Evolutionary conservation across 495 filamentous ascomycete species (phyloP), one percentile per base, ranked within the genome.

Genomic region (Trichocladium uniseriatum): DNA sequence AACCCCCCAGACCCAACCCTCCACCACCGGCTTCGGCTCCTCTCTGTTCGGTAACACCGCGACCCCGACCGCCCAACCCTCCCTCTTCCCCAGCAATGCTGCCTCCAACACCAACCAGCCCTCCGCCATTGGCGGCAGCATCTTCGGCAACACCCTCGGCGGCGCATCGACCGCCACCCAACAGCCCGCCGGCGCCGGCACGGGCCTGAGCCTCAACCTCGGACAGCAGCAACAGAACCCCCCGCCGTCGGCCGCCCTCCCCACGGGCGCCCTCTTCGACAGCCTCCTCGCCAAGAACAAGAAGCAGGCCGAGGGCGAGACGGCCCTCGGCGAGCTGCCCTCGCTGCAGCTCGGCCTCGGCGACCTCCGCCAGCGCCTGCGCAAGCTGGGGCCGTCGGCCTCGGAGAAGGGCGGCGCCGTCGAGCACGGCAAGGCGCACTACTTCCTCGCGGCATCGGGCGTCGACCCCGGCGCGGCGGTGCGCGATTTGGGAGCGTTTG

Each of bases 371-470:
- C 81, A 89, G 56, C 85, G 84, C 52, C 84, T 91, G 32, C 79
- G 81, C 61, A 83, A 89, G 62, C 71, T 96, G 15, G 87, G 85
- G 27, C 65, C 72, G n/a, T 59, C 76, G 55, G 31, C 31, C 5
- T 4, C 31, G 5, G 31, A 32, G 9, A 58, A 70, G 60, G 59
- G 71, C 59, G 67, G 66, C 37, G 62, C 72, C 7, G 52, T 72
- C 10, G 76, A 81, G 27, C 53, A 51, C 51, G 82, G 79, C 46
- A 87, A 80, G 61, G 87, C 86, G 43, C 88, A 90, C 54, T 94
- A 90, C 67, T 76, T 96, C 37, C 82, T 96, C 31, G 86, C 88
- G 29, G 88, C 84, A 14, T 95, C 89, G n/a, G 89, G 89, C 10
- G 79, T 94, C 14, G 83, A 86, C 45, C 83, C 86, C 8, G 84